Base-by-base conservation (phyloP, 257 asterid species). In the Leonotis leonurus region DNA sequence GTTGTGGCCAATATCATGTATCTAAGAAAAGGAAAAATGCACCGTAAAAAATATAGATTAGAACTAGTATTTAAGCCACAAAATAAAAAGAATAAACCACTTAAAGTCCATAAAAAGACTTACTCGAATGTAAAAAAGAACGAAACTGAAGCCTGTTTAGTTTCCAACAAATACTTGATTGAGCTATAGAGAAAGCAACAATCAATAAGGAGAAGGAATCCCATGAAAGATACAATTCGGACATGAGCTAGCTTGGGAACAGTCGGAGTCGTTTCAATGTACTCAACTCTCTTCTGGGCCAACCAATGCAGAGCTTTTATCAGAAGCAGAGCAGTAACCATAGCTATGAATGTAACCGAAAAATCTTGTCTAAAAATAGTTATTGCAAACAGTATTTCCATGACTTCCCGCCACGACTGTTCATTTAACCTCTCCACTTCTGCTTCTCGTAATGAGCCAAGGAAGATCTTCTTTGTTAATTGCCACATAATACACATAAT, bases 401-500 rank as follows among this genome's bases (percentile, higher is more conserved):
- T 89, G 18, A 89, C 84, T 79, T 92, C 99, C 63, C 98, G 78
- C 98, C 97, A 85, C 9, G 96, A 83, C 76, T 89, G 99, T 80
- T 92, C 99, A 5, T 92, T 92, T 70, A 92, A 83, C 86, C 99
- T 84, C 76, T 92, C 99, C n/a, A 89, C 81, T 81, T 92, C 99
- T 1, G 99, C 99, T 82, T 92, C 99, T 14, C 99, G 83, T 6
- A 92, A 95, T 3, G 88, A 69, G 32, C 99, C 99, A 27, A 92
- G 96, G 77, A 92, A 92, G 56, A 89, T 65, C 70, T 83, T 92
- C 86, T 89, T 92, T 57, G 96, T 86, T 61, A 89, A 60, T 85
- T 92, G 93, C 99, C 97, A 92, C 77, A 86, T 49, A 61, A 77
- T 79, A 75, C 97, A 92, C 99, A 92, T 89, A 27, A 77, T 8